phyloP scores from a whole-genome alignment of 2,329 filamentous ascomycete genomes.

The Dothideomycetes sp. region DNA sequence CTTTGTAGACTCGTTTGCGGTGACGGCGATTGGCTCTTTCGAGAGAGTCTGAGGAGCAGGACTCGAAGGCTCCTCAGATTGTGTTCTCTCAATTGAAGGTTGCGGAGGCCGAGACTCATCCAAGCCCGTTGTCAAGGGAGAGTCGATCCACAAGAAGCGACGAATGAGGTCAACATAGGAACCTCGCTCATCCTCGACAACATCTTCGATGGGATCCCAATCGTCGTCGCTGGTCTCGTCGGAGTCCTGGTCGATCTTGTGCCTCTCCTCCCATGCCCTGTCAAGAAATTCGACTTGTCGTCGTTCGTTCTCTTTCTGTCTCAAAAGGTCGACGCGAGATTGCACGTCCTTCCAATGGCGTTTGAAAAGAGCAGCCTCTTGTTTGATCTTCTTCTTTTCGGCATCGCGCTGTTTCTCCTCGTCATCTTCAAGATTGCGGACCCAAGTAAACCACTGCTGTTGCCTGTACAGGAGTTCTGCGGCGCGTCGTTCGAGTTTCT shows the following conservation, averaged over 20 bases:
- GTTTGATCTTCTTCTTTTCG: conserved; percentile 42
- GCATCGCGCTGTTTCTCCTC: conserved; percentile 39
- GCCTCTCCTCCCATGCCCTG: conserved; percentile 33
- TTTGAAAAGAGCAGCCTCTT: conserved; percentile 40
- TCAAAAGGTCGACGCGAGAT: conserved; percentile 26
- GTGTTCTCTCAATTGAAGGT: not conserved
- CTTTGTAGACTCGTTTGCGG: not conserved
- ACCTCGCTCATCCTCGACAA: conserved; percentile 36
- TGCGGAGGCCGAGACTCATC: not conserved
- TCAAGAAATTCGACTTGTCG: conserved; percentile 39
- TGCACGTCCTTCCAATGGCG: conserved; percentile 39
- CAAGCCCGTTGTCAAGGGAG: conserved; percentile 28
- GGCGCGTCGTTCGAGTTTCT: conserved; percentile 34
- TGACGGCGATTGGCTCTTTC: not conserved
- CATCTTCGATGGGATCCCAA: conserved; percentile 43
- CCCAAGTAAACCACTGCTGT: conserved; percentile 36
- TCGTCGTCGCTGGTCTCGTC: conserved; percentile 29
- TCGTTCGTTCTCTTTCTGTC: conserved; percentile 34
- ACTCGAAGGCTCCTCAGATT: not conserved
- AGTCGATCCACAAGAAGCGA: conserved; percentile 42
- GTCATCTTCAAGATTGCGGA: conserved; percentile 34
- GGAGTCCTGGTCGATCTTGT: conserved; percentile 25
- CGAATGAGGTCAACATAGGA: conserved; percentile 38
- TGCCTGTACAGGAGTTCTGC: conserved; percentile 37
- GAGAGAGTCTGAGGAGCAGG: not conserved